These are phyloP conservation scores for Gonapodya sp. DNA, from an alignment of 192 early-diverging fungal genomes.

Conservation along the genomic window DNA sequence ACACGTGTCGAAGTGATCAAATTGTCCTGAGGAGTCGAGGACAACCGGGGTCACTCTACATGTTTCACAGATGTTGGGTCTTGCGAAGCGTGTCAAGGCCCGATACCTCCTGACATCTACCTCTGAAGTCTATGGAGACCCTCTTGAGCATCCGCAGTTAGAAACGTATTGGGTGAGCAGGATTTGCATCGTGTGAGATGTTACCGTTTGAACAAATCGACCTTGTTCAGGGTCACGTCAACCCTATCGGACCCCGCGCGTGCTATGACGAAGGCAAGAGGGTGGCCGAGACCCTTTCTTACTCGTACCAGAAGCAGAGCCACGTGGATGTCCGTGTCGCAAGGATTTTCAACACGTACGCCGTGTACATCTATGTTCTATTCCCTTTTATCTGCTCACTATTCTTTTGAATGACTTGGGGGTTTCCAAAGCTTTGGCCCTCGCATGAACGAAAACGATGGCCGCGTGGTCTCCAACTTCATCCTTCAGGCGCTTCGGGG, in stretches of 20 bases:
- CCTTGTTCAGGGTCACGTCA: slow-evolving; percentile 12
- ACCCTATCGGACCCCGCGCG: slow-evolving; percentile 69
- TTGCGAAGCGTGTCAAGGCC: slow-evolving; percentile 71
- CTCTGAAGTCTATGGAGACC: slow-evolving; percentile 82
- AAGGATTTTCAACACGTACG: slow-evolving; percentile 60
- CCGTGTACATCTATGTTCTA: not conserved
- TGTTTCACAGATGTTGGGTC: slow-evolving; percentile 62
- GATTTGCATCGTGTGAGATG: slow-evolving; percentile 10
- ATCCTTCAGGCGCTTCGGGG: slow-evolving; percentile 72
- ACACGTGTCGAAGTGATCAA: not conserved
- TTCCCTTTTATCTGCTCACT: not conserved
- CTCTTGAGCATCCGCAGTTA: slow-evolving; percentile 72
- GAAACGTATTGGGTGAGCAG: slow-evolving; percentile 68
- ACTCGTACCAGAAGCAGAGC: slow-evolving; percentile 66
- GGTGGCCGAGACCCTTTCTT: slow-evolving; percentile 73
- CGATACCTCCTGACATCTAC: slow-evolving; percentile 69
- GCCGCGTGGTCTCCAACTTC: slow-evolving; percentile 77
- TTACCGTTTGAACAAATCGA: slow-evolving; percentile 23
- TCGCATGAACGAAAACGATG: slow-evolving; percentile 73
- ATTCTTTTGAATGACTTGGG: too few species aligned
- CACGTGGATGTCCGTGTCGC: slow-evolving; percentile 66
- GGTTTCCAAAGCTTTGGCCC: slow-evolving; percentile 62
- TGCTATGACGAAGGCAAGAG: slow-evolving; percentile 86
- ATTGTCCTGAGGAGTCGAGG: not conserved
- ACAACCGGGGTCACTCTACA: not conserved